These are phyloP conservation scores for Haematococcus sp. DNA, from an alignment of 139 green algal species.

Conservation along the genomic window DNA sequence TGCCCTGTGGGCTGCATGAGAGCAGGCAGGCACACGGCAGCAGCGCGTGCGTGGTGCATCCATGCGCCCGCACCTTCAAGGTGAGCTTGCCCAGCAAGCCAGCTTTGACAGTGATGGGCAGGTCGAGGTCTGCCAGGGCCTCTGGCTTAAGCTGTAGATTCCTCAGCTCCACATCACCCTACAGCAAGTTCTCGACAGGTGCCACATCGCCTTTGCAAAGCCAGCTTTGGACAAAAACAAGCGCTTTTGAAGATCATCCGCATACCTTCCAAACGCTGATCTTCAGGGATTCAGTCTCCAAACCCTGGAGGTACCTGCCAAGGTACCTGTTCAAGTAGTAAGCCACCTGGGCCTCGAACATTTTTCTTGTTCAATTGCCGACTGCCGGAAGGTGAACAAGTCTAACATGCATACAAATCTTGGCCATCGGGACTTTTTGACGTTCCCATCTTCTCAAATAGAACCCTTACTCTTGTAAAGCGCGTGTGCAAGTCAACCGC, in stretches of 20 bases:
- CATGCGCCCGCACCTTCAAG: slow-evolving; percentile 70
- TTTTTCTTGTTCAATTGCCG: slow-evolving; percentile 30
- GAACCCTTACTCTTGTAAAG: too few relatives aligned
- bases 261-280: slow-evolving; percentile 69
- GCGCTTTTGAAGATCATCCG: too few relatives aligned
- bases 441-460: too few relatives aligned
- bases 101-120: slow-evolving; percentile 87
- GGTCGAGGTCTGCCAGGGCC: slow-evolving; percentile 81
- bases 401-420: too few relatives aligned
- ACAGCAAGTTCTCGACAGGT: too few relatives aligned
- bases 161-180: slow-evolving; percentile 86
- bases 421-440: too few relatives aligned
- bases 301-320: slow-evolving; percentile 77
- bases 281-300: slow-evolving; percentile 76
- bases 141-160: slow-evolving; percentile 91
- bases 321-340: slow-evolving; percentile 83
- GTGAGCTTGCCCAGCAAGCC: slow-evolving; percentile 87
- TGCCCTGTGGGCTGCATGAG: too few relatives aligned
- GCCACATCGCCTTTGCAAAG: too few relatives aligned
- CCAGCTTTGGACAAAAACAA: too few relatives aligned
- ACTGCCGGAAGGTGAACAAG: too few relatives aligned
- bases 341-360: slow-evolving; percentile 80
- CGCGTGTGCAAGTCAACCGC: too few relatives aligned
- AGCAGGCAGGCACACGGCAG: not conserved
- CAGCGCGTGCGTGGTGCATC: not conserved